phyloP scores from a whole-genome alignment of 208 protist species.

The Trypanosoma boissoni region DNA sequence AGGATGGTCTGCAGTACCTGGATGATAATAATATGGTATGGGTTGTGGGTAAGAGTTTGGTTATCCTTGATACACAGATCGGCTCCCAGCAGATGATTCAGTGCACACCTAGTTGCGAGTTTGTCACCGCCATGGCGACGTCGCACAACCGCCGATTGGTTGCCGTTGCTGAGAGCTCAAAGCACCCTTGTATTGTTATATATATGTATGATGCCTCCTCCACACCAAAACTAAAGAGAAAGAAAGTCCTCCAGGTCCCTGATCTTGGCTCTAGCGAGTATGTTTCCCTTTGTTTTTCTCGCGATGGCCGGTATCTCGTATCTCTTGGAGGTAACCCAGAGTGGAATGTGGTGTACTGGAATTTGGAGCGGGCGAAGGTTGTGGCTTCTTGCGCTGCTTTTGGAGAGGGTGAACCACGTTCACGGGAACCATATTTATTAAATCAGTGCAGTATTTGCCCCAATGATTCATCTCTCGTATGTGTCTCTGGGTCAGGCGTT shows the following conservation, averaged over 20 bases:
- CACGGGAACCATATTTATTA: slow-evolving; percentile 58
- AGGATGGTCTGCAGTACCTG: slow-evolving; percentile 92
- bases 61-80: slow-evolving; percentile 91
- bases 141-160: slow-evolving; percentile 90
- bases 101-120: slow-evolving; percentile 82
- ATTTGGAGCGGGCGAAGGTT: slow-evolving; percentile 87
- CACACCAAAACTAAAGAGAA: slow-evolving; percentile 78
- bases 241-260: slow-evolving; percentile 78
- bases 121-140: slow-evolving; percentile 89
- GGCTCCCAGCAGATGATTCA: slow-evolving; percentile 89
- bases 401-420: slow-evolving; percentile 38
- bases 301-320: slow-evolving; percentile 84
- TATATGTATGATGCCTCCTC: slow-evolving; percentile 87
- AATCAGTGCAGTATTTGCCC: slow-evolving; percentile 92
- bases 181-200: slow-evolving; percentile 80
- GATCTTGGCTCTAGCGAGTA: slow-evolving; percentile 85
- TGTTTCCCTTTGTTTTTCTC: slow-evolving; percentile 90
- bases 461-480: slow-evolving; percentile 82
- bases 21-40: slow-evolving; percentile 93
- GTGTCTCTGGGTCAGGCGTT: slow-evolving; percentile 88
- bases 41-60: slow-evolving; percentile 89
- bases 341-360: slow-evolving; percentile 94
- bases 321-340: slow-evolving; percentile 90
- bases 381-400: slow-evolving; percentile 58
- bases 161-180: slow-evolving; percentile 92